phyloP scores from a whole-genome alignment of 108 stramenopile species.

The Nitzschia inconspicua region DNA sequence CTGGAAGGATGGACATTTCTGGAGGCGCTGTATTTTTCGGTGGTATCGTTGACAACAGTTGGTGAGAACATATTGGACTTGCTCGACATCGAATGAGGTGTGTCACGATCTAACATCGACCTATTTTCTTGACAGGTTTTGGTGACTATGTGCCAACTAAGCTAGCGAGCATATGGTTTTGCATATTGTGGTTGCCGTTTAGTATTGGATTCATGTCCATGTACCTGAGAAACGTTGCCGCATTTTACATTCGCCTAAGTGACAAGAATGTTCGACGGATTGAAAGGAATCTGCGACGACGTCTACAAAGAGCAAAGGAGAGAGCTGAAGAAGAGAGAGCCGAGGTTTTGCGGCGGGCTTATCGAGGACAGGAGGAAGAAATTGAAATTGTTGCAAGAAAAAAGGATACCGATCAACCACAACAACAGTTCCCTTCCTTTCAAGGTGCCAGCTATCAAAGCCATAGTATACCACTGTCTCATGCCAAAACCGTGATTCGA shows the following conservation, averaged over 20 bases:
- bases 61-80: too few relatives aligned
- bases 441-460: too few relatives aligned
- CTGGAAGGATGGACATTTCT: slow-evolving; percentile 79
- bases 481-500: slow-evolving; percentile 6
- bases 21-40: slow-evolving; percentile 80
- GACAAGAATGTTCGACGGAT: slow-evolving; percentile 66
- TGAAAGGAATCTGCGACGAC: slow-evolving; percentile 57
- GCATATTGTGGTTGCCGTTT: slow-evolving; percentile 80
- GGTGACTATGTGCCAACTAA: slow-evolving; percentile 74
- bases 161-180: slow-evolving; percentile 67
- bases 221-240: slow-evolving; percentile 70
- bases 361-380: slow-evolving; percentile 39
- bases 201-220: slow-evolving; percentile 78
- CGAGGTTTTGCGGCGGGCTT: slow-evolving; percentile 31
- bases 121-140: too few relatives aligned
- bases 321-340: slow-evolving; percentile 42
- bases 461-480: slow-evolving; percentile 15
- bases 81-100: too few relatives aligned
- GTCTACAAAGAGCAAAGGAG: slow-evolving; percentile 46
- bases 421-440: too few relatives aligned
- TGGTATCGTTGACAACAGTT: slow-evolving; percentile 78
- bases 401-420: not conserved
- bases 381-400: slow-evolving; percentile 8
- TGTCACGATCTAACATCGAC: too few relatives aligned
- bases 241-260: slow-evolving; percentile 78